Base-by-base conservation (phyloP, 768 basidiomycete genomes). In the Suillus subluteus region DNA sequence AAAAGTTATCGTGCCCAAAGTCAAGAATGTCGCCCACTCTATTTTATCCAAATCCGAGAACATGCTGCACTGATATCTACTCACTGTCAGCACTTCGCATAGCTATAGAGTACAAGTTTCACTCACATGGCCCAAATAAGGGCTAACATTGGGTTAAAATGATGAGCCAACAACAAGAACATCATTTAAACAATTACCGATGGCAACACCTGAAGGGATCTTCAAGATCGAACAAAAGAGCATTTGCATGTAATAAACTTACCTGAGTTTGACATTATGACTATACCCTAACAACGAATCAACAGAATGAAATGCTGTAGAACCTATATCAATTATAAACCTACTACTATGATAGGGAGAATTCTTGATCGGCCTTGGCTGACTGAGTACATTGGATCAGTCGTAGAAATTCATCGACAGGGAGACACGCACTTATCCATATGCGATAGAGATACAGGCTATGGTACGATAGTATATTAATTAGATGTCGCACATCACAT, bases 71-170 rank as follows among this genome's bases (percentile, higher is more conserved):
- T n/a, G 41, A 63, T 40, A 63, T 38, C 63, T 63, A 18, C n/a
- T 21, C 37, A 2, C 37, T 16, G 40, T 55, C 15, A 63, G 54
- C 37, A 41, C 21, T 30, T 54, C 16, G 26, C 9, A 7, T 16
- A 18, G 21, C 12, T 12, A 26, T 2, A 2, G n/a, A 18, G 30
- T 40, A 37, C 8, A n/a, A 4, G 15, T 58, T 6, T 23, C 37
- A 58, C 63, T 63, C 37, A 63, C 63, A 63, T 6, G 18, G n/a
- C 30, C 12, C 52, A 59, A 7, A 58, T 15, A 18, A 58, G n/a
- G 11, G 12, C 63, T 63, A 6, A 2, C 23, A 21, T 63, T 5
- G 13, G 1, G 54, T 26, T 18, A 40, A 56, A 63, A 26, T 18
- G 23, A 38, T 63, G 18, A 55, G n/a, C 23, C 15, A 26, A 18